Evolutionary conservation across 768 basidiomycete species (phyloP), one percentile per base, ranked within the genome.

Genomic region (Mrakia blollopis): DNA sequence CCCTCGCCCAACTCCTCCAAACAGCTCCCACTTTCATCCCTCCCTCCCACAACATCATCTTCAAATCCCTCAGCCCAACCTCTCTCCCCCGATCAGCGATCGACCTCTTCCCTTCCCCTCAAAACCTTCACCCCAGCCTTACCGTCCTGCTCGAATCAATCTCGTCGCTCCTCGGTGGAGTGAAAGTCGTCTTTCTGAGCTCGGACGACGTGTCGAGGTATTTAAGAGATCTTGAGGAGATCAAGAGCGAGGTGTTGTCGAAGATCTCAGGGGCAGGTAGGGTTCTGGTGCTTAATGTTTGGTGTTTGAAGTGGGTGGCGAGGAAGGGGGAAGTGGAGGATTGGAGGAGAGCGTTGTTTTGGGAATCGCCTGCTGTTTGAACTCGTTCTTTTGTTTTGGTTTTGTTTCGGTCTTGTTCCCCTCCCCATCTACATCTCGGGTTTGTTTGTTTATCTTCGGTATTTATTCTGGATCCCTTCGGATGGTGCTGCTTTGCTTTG

Each of bases 231-330:
- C 50, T 68, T 1, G 30, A 72, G 54, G 25, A 25, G 16, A 32
- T 28, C 44, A 52, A 41, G 41, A 14, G 23, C 21, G 47, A n/a
- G 25, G 21, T 50, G 32, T 18, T n/a, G 47, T 32, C 8, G 30
- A 18, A 32, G 35, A 23, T 4, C 28, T 0, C 54, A 30, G 52
- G 30, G 6, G n/a, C 23, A 18, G 57, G 39, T 4, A 62, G 25
- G 39, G 52, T 76, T 8, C 50, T 54, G n/a, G 60, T 71, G 8
- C 39, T 76, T 3, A 41, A 71, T 28, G 75, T 68, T 0, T 67
- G 75, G 75, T 76, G 75, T 52, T 28, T 76, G 52, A 35, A 57
- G 54, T 52, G 30, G 14, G 30, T 30, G 23, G 18, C 41, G 37
- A 60, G 50, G 47, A 37, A 60, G 30, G 50, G 30, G 11, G 21